Percentiles rank a stretch among this genome's conserved stretches.
These are phyloP conservation scores for Babjeviella inositovora DNA, from an alignment of 805 yeast genomes.

Conservation along the genomic window DNA sequence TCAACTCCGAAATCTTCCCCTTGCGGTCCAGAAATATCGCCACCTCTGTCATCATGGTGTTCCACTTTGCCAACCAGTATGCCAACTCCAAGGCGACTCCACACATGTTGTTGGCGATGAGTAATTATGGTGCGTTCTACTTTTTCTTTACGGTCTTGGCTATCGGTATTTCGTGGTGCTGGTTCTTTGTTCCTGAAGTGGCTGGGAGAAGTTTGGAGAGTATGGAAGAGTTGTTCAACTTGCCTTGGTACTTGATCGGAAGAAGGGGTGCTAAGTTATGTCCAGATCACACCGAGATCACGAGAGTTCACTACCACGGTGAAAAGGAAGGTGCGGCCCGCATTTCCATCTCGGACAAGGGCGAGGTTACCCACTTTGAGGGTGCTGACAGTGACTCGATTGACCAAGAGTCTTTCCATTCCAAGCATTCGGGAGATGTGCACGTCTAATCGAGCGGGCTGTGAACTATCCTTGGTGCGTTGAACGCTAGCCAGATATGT, in stretches of 20 bases:
- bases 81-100: conserved; percentile 43
- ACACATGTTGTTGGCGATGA: conserved; percentile 26
- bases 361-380: too few species aligned
- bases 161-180: conserved; percentile 25
- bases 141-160: conserved; percentile 26
- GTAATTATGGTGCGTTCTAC: conserved; percentile 31
- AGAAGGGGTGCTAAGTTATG: conserved; percentile 33
- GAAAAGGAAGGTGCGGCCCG: conserved; percentile 3
- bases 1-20: conserved; percentile 40
- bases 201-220: conserved; percentile 32
- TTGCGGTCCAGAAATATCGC: conserved; percentile 30
- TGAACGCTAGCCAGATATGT: too few species aligned
- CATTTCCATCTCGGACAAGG: too few species aligned
- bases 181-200: conserved; percentile 34
- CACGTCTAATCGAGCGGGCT: too few species aligned
- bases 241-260: conserved; percentile 45
- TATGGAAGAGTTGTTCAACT: conserved; percentile 31
- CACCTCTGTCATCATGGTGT: conserved; percentile 32
- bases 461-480: too few species aligned
- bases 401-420: too few species aligned
- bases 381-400: too few species aligned
- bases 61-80: conserved; percentile 40
- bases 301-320: conserved; percentile 5
- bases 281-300: conserved; percentile 30
- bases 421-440: too few species aligned